Evolutionary conservation across 305 asterid species (phyloP).

Genomic region (Solanum hybrid): DNA sequence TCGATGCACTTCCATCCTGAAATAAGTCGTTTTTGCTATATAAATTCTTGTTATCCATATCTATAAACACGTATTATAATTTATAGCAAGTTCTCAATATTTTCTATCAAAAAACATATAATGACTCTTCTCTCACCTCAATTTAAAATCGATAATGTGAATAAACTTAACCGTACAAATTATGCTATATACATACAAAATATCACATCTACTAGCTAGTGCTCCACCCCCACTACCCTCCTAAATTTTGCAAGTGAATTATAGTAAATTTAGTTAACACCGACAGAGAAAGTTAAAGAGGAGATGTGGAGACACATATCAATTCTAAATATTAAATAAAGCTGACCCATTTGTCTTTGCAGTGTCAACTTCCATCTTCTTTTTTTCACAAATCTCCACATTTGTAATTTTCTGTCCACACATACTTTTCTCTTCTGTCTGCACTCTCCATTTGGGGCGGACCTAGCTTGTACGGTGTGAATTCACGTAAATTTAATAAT

Average conservation of each 20-base stretch:
- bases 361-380: not conserved
- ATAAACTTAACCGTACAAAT: not conserved
- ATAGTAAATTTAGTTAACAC: not conserved
- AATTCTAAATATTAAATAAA: not conserved
- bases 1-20: not conserved
- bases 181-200: not conserved
- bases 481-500: not conserved
- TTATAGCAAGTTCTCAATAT: fast-evolving
- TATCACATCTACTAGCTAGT: not conserved
- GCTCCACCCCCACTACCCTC: not conserved
- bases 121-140: not conserved
- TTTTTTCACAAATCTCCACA: not conserved
- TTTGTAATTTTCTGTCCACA: not conserved
- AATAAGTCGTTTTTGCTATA: not conserved
- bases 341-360: not conserved
- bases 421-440: not conserved
- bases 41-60: not conserved
- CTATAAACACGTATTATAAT: not conserved
- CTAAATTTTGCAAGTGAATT: not conserved
- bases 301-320: not conserved
- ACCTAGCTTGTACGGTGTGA: not conserved
- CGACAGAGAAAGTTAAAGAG: not conserved
- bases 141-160: not conserved
- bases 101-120: not conserved
- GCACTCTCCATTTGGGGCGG: not conserved